phyloP scores from a whole-genome alignment of 495 filamentous ascomycete genomes.

The Penicillium mononematosum region DNA sequence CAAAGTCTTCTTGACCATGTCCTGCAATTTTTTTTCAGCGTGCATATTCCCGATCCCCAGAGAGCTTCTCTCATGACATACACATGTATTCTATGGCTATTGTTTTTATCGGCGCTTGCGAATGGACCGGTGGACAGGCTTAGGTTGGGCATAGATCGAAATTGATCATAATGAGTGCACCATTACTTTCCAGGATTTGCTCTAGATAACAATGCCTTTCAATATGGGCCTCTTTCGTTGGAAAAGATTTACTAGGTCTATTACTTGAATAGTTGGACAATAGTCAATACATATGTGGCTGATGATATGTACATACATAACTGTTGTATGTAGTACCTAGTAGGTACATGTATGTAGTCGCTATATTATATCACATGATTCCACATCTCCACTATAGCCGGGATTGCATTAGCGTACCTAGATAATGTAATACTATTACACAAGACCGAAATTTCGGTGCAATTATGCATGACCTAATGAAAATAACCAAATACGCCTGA shows the following conservation, averaged over 20 bases:
- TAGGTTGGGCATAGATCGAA: slow-evolving; percentile 12
- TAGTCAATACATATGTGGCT: no score
- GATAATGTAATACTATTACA: not conserved
- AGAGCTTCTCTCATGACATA: slow-evolving; percentile 22
- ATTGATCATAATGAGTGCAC: slow-evolving; percentile 14
- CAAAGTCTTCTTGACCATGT: slow-evolving; percentile 35
- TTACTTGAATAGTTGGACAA: not conserved
- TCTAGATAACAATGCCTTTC: not conserved
- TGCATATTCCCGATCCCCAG: slow-evolving; percentile 41
- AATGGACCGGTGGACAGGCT: slow-evolving; percentile 14
- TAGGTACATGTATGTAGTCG: no score
- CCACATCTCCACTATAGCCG: no score
- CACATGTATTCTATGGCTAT: slow-evolving; percentile 39
- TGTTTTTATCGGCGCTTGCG: slow-evolving; percentile 13
- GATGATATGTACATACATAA: no score
- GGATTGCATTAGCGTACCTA: not conserved
- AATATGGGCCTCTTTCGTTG: not conserved
- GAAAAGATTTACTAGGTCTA: not conserved
- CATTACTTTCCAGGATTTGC: not conserved
- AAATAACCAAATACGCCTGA: not conserved
- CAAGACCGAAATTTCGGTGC: not conserved
- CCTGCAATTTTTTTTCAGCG: slow-evolving; percentile 43
- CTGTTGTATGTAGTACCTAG: no score
- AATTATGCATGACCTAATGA: not conserved
- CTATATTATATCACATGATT: no score